Percentiles rank a stretch among this genome's conserved stretches.
Conservation (phyloP, 495 filamentous ascomycete species). For the Tetracladium marchalianum region DNA sequence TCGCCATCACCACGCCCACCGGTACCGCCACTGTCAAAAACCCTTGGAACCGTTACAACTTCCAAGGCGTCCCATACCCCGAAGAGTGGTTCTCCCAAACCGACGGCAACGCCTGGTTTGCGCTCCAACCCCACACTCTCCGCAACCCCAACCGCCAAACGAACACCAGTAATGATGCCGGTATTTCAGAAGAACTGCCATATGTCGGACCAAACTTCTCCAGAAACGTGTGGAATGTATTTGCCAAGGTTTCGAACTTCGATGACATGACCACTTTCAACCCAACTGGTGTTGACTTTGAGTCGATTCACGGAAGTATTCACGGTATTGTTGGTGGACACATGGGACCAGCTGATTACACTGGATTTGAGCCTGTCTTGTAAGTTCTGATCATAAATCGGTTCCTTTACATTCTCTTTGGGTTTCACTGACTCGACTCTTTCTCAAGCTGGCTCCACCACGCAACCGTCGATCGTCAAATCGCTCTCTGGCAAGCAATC, state of each 20-base stretch:
- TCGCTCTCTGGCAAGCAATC: conserved; percentile 62
- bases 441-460: neutral
- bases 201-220: too few species aligned
- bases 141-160: too few species aligned
- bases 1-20: neutral
- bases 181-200: too few species aligned
- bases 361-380: conserved; percentile 66
- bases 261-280: neutral
- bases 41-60: conserved; percentile 45
- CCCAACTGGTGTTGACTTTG: conserved; percentile 35
- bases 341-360: conserved; percentile 51
- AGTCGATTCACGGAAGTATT: conserved; percentile 52
- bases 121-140: too few species aligned
- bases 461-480: conserved; percentile 51
- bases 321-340: conserved; percentile 43
- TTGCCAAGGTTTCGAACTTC: neutral
- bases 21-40: neutral
- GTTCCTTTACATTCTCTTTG: neutral
- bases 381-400: neutral
- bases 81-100: neutral
- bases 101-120: neutral
- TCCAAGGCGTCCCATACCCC: neutral
- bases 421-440: neutral
- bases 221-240: neutral
- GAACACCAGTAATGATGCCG: too few species aligned